Percentiles rank a stretch among this genome's conserved stretches.
Conservation (phyloP, 768 basidiomycete genomes). For the Rhizopogon salebrosus region DNA sequence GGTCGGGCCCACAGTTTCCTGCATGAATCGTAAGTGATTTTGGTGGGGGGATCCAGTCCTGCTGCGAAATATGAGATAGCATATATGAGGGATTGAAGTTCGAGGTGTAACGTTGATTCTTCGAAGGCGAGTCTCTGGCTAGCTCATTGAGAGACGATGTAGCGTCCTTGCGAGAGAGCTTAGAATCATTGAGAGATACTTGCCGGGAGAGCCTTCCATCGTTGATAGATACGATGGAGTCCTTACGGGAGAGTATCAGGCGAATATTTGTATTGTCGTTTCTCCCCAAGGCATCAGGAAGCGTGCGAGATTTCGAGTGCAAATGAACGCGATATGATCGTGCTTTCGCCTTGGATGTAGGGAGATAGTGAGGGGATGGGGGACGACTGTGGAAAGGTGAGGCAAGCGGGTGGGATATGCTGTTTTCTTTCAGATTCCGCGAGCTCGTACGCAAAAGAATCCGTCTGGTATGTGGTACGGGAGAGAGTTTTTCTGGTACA, state of each 20-base stretch:
- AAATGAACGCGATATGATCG: slow-evolving; percentile 15
- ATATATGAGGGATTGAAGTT: slow-evolving; percentile 24
- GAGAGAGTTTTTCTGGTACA: slow-evolving; percentile 35
- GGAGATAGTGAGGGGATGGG: slow-evolving; percentile 29
- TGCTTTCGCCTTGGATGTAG: slow-evolving; percentile 29
- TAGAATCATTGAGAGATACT: slow-evolving; percentile 13
- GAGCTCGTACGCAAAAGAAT: slow-evolving; percentile 35
- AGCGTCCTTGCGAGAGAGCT: slow-evolving; percentile 2
- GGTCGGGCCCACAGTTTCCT: background rate
- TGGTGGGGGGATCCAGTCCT: slow-evolving; percentile 12
- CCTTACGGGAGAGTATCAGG: background rate
- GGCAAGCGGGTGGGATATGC: slow-evolving; percentile 24
- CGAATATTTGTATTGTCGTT: slow-evolving; percentile 2
- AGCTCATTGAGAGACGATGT: slow-evolving; percentile 5
- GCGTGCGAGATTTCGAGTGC: slow-evolving; percentile 34
- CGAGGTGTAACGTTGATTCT: slow-evolving; percentile 15
- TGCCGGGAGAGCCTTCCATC: slow-evolving; percentile 12
- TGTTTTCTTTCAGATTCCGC: slow-evolving; percentile 37
- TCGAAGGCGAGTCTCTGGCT: slow-evolving; percentile 11
- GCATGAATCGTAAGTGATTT: slow-evolving; percentile 4
- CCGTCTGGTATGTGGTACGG: slow-evolving; percentile 33
- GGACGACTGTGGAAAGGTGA: slow-evolving; percentile 46
- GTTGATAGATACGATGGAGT: slow-evolving; percentile 2
- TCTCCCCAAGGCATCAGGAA: slow-evolving; percentile 26
- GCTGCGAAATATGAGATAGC: slow-evolving; percentile 11